Evolutionary conservation across 2,329 filamentous ascomycete species (phyloP).

Genomic region (Alternaria dauci): DNA sequence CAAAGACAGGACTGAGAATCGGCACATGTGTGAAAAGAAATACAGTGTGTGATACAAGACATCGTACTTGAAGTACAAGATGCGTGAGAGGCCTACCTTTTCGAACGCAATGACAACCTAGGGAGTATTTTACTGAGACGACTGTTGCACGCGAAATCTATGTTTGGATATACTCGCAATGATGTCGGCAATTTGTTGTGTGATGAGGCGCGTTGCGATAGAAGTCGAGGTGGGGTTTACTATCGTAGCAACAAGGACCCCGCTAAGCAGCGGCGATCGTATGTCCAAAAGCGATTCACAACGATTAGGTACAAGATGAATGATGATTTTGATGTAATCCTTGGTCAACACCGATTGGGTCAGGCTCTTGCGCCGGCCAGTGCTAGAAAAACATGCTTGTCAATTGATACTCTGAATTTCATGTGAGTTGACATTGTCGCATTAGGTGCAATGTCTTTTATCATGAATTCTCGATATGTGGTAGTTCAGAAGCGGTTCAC

Average conservation of each 20-base stretch:
- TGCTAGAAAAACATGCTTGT: background rate
- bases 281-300: background rate
- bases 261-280: slow-evolving; percentile 9
- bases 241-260: background rate
- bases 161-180: background rate
- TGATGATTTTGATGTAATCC: background rate
- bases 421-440: background rate
- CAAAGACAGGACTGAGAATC: background rate
- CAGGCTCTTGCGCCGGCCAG: background rate
- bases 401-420: background rate
- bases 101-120: no score
- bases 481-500: background rate
- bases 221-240: slow-evolving; percentile 7
- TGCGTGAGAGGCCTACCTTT: background rate
- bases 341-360: background rate
- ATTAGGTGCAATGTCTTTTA: background rate
- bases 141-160: no score
- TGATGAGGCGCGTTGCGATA: background rate
- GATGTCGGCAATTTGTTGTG: background rate
- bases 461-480: background rate
- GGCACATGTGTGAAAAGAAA: no score
- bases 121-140: background rate
- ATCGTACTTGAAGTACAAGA: background rate
- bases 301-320: background rate
- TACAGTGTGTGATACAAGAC: background rate